Evolutionary conservation across 768 basidiomycete species (phyloP).

Genomic region (Rhodotorula sphaerocarpa): DNA sequence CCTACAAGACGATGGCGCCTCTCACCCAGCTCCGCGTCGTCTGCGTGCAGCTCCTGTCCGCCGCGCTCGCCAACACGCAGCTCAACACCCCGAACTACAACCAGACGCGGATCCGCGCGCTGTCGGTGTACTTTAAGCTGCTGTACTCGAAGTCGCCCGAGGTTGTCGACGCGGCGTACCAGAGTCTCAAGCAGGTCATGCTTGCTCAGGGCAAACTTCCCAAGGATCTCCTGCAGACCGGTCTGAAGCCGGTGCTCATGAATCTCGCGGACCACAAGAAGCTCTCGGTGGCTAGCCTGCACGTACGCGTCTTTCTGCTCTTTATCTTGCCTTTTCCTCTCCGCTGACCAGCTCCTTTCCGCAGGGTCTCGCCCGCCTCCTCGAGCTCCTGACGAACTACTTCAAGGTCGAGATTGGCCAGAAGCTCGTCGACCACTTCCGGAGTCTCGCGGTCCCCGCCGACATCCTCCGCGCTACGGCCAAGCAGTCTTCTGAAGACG

Average conservation of each 20-base stretch:
- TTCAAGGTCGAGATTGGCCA: constrained; percentile 99
- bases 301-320: constrained; percentile 9
- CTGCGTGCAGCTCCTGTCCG: constrained; percentile 83
- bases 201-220: constrained; percentile 83
- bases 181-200: constrained; percentile 80
- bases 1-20: constrained; percentile 68
- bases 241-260: constrained; percentile 91
- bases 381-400: constrained; percentile 92
- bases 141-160: constrained; percentile 83
- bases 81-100: constrained; percentile 72
- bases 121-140: constrained; percentile 94
- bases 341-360: no score
- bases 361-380: constrained; percentile 83
- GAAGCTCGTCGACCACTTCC: constrained; percentile 93
- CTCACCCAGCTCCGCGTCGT: constrained; percentile 84
- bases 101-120: constrained; percentile 73
- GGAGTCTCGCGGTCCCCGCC: constrained; percentile 78
- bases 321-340: rapidly evolving
- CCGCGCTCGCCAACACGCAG: constrained; percentile 88
- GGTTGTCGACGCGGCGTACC: constrained; percentile 90
- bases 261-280: constrained; percentile 94
- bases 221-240: constrained; percentile 88
- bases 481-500: constrained; percentile 62
- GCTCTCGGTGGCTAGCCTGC: constrained; percentile 74
- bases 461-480: constrained; percentile 71